phyloP scores from a whole-genome alignment of 768 basidiomycete genomes.

The Termitomyces sp. region DNA sequence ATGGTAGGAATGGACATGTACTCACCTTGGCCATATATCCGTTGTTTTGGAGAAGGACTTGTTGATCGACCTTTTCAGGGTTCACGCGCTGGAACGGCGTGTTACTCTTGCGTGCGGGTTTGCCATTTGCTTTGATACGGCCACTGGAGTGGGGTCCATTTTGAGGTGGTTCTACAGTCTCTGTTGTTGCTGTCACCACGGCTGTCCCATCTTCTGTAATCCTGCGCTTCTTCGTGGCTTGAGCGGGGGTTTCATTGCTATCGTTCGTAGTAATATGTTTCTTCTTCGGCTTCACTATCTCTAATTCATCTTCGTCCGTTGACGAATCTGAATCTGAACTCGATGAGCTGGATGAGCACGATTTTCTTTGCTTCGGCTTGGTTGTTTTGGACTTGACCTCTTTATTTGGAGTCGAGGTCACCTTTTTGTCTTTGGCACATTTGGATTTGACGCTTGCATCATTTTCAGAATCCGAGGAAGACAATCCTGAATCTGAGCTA shows the following conservation, averaged over 20 bases:
- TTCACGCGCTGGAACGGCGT: conserved; percentile 82
- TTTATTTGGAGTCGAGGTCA: not conserved
- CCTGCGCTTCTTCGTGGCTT: conserved; percentile 56
- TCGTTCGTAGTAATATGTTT: not conserved
- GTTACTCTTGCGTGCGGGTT: conserved; percentile 36
- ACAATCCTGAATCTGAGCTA: conserved; percentile 14
- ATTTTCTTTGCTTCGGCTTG: not conserved
- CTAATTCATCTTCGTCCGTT: conserved; percentile 2
- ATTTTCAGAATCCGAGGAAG: conserved; percentile 5
- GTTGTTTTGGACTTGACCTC: conserved; percentile 2
- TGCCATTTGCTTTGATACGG: conserved; percentile 19
- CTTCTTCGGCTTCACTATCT: not conserved
- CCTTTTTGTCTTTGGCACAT: not conserved
- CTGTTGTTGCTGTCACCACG: conserved; percentile 37
- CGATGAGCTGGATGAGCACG: not conserved
- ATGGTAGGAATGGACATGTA: not conserved
- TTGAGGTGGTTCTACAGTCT: conserved; percentile 9
- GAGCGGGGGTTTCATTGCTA: conserved; percentile 24
- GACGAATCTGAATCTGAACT: conserved; percentile 21
- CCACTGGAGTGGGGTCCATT: conserved; percentile 10
- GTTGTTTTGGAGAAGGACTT: conserved; percentile 52
- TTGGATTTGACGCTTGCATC: not conserved
- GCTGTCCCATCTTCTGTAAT: conserved; percentile 45
- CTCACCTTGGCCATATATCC: conserved; percentile 73
- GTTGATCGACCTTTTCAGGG: conserved; percentile 42